Conservation (phyloP, 441 rosid genomes). For the Populus hybrid region DNA sequence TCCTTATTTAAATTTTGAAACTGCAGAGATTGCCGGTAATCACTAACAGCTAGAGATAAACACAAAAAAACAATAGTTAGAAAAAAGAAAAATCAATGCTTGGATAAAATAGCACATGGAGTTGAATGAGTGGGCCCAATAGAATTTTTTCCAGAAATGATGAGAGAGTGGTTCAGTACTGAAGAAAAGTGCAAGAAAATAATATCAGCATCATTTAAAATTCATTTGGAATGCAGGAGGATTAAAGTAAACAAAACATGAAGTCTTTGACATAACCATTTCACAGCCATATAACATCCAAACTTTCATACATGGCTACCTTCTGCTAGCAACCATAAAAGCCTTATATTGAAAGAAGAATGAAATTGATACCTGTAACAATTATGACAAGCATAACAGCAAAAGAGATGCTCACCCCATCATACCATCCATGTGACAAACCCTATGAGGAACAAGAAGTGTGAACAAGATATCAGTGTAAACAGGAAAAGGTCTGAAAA, state of each 20-base stretch:
- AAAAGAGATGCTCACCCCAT: slow-evolving; percentile 88
- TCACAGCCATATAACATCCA: not conserved
- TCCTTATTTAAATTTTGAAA: slow-evolving; percentile 95
- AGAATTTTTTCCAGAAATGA: not conserved
- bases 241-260: not conserved
- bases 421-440: slow-evolving; percentile 82
- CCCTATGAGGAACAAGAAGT: slow-evolving; percentile 42
- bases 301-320: not conserved
- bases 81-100: not conserved
- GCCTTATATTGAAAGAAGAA: not conserved
- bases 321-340: not conserved
- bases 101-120: not conserved
- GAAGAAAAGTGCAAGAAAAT: not conserved
- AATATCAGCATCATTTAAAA: not conserved
- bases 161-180: not conserved
- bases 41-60: slow-evolving; percentile 67
- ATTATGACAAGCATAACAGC: slow-evolving; percentile 82
- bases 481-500: not conserved
- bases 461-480: not conserved
- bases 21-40: slow-evolving; percentile 98
- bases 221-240: not conserved
- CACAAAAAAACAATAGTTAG: slow-evolving; percentile 4
- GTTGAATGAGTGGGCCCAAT: not conserved
- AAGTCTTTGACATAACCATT: not conserved
- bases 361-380: slow-evolving; percentile 62